Evolutionary conservation across 108 stramenopile species (phyloP).

Genomic region (Stephanodiscus minutulus): DNA sequence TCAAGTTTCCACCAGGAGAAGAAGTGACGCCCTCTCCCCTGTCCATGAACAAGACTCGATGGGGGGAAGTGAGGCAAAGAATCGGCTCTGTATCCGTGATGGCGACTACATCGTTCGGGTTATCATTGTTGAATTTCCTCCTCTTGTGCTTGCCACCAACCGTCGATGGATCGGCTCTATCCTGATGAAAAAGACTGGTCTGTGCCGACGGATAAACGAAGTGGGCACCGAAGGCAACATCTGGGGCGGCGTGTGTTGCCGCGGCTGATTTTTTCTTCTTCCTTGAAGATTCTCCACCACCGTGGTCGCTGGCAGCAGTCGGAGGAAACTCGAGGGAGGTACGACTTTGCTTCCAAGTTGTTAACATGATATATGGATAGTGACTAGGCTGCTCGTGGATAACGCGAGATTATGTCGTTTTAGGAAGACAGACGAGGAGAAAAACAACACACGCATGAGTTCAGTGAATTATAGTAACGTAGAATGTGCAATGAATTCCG

Average conservation of each 20-base stretch:
- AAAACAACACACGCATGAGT: neutral
- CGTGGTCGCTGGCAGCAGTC: neutral
- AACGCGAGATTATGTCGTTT: neutral
- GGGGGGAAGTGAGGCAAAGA: conserved; percentile 44
- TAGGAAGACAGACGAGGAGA: neutral
- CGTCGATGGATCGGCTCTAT: conserved; percentile 27
- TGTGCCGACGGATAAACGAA: conserved; percentile 28
- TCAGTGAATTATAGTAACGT: neutral
- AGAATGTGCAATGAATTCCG: neutral
- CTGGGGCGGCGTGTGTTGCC: neutral
- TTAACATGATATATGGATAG: conserved; percentile 27
- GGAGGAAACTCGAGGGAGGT: conserved; percentile 37
- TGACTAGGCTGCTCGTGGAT: neutral
- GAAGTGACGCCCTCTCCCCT: neutral
- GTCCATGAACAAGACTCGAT: conserved; percentile 39
- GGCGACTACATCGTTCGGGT: neutral
- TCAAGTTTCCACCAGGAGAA: conserved; percentile 1
- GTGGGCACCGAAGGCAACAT: conserved; percentile 24
- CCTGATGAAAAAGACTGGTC: conserved; percentile 12
- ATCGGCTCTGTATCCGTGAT: conserved; percentile 25
- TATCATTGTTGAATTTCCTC: conserved; percentile 28
- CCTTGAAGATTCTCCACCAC: conserved; percentile 12
- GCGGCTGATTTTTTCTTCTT: conserved; percentile 10
- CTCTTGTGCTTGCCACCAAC: conserved; percentile 12
- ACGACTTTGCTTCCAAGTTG: conserved; percentile 40